These are phyloP conservation scores for Aspergillus uvarum DNA, from an alignment of 2,329 filamentous ascomycete genomes.

Conservation along the genomic window DNA sequence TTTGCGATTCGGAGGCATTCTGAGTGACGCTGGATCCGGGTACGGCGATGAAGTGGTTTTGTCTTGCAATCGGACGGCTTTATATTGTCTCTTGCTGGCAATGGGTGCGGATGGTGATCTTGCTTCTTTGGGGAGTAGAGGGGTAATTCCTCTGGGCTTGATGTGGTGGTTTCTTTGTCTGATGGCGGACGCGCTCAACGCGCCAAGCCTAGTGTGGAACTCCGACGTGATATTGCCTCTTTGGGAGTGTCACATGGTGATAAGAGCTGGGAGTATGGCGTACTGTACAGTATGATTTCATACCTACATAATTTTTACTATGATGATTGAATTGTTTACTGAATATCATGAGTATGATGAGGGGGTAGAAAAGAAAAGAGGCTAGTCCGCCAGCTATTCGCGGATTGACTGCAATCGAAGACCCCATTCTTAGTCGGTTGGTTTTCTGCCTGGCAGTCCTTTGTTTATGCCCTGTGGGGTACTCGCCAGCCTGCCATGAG, in stretches of 20 bases:
- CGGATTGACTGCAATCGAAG: too few relatives aligned
- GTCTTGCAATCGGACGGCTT: neutral
- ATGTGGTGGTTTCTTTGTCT: neutral
- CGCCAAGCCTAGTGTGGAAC: constrained; percentile 15
- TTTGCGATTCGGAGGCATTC: constrained; percentile 32
- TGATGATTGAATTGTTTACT: too few relatives aligned
- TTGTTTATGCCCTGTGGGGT: too few relatives aligned
- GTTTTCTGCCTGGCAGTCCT: too few relatives aligned
- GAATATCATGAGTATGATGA: too few relatives aligned
- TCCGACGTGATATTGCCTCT: constrained; percentile 18
- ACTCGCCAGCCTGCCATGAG: too few relatives aligned
- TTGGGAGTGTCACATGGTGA: constrained; percentile 9
- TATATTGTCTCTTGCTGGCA: neutral
- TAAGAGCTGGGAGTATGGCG: neutral
- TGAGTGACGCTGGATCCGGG: neutral
- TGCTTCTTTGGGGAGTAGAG: neutral
- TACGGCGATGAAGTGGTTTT: neutral
- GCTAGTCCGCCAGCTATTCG: too few relatives aligned
- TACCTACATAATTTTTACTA: too few relatives aligned
- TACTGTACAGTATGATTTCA: neutral
- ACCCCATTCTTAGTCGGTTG: too few relatives aligned
- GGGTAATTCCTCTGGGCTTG: neutral
- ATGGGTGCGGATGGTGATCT: neutral
- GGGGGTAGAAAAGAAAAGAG: too few relatives aligned
- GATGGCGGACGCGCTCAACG: constrained; percentile 23